Percentiles rank a stretch among this genome's conserved stretches.
Evolutionary conservation across 2,329 filamentous ascomycete genomes (phyloP).

Genomic region (Diaporthe vaccinii): DNA sequence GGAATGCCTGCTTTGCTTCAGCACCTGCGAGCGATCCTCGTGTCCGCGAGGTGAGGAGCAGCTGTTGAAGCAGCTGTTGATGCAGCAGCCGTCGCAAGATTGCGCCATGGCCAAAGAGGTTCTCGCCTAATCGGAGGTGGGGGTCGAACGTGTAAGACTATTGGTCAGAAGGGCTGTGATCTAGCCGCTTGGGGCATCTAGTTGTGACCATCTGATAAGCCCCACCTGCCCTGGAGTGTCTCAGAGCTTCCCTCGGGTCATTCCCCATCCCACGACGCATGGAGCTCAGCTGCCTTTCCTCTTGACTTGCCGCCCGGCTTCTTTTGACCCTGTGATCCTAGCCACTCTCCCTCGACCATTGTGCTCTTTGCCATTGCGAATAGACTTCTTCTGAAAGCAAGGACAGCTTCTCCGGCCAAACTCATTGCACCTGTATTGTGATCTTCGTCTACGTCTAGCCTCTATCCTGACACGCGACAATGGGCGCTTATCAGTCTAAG

Average conservation of each 20-base stretch:
- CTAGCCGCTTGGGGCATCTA: constrained; percentile 21
- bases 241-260: constrained; percentile 19
- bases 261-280: neutral
- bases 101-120: constrained; percentile 27
- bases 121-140: neutral
- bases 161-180: neutral
- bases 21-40: neutral
- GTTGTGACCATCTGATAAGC: constrained; percentile 17
- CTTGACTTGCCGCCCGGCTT: constrained; percentile 7
- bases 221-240: constrained; percentile 16
- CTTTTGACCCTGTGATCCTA: neutral
- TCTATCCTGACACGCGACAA: constrained; percentile 46
- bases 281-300: constrained; percentile 7
- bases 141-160: constrained; percentile 30
- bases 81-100: constrained; percentile 10
- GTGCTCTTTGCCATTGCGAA: neutral
- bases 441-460: neutral
- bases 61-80: neutral
- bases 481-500: constrained; percentile 63
- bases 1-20: neutral
- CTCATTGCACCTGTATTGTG: neutral
- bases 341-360: too few relatives aligned
- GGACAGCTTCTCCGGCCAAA: neutral
- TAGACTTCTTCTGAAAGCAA: neutral
- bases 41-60: neutral